Evolutionary conservation across 2,329 filamentous ascomycete genomes (phyloP), one percentile per base, ranked within the genome.

Genomic region (Pezizomycotina sp.): DNA sequence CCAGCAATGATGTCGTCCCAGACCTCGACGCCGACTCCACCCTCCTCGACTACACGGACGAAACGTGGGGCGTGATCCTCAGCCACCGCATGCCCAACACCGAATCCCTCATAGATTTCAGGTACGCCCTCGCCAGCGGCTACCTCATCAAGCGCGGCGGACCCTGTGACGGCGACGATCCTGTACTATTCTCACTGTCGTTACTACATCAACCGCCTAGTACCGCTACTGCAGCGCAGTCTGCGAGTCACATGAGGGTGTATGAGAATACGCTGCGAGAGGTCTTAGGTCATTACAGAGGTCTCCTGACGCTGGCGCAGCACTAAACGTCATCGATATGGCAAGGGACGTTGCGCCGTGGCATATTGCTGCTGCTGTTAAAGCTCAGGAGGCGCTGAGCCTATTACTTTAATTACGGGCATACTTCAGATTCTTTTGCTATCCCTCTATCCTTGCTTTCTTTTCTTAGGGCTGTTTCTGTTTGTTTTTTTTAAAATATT

Each of bases 301-400:
- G 68, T 0, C 53, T 89, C 44, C 74, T 72, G 0, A 69, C 77
- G 12, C 53, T 89, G 48, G 77, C 77, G 2, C 65, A 71, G 45
- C 68, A 73, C 14, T 68, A 42, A 77, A 71, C 0, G 60, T 74
- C 50, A 60, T 72, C 51, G 65, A 71, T 50, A 56, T 63, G 42
- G 61, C 71, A 35, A 63, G 59, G 31, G 71, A 74, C 51, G 64
- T 72, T n/a, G 60, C 77, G 49, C 80, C 80, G 12, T 81, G 79
- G 76, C 80, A 86, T 61, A 61, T 86, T 42, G 74, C 71, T 8
- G 74, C 69, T 12, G 77, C 73, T 2, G 67, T 77, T 56, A 76
- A 75, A 57, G 76, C 69, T 2, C 71, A 73, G 3, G 62, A 69
- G 53, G 74, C 67, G 13, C 56, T 86, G 52, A 36, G 34, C n/a